Evolutionary conservation across 2,329 filamentous ascomycete species (phyloP).

Genomic region (Cladophialophora psammophila): DNA sequence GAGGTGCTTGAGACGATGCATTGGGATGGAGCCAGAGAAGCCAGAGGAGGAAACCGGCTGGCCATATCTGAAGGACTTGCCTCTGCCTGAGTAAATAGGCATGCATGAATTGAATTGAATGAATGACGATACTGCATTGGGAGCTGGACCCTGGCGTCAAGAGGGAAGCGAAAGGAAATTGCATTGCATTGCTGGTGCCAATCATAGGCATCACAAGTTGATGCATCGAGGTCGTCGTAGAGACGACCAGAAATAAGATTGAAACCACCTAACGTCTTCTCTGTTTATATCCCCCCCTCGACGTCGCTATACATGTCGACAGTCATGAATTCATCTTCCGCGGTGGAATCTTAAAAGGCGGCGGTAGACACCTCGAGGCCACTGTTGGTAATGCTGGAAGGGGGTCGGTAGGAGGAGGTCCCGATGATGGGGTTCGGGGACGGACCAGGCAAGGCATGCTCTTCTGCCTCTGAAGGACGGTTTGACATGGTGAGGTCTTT

Average conservation of each 20-base stretch:
- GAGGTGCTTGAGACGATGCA: constrained; percentile 55
- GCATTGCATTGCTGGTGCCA: constrained; percentile 9
- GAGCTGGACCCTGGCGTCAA: neutral
- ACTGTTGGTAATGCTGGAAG: constrained; percentile 31
- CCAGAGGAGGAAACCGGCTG: constrained; percentile 59
- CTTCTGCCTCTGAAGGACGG: constrained; percentile 21
- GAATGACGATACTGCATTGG: neutral
- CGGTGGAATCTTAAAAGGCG: neutral
- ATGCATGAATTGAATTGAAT: constrained; percentile 21
- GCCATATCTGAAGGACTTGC: constrained; percentile 55
- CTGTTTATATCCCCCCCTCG: neutral
- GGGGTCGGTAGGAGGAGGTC: constrained; percentile 33
- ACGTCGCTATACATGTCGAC: neutral
- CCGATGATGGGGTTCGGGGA: constrained; percentile 23
- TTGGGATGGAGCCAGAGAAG: constrained; percentile 58
- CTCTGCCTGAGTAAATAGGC: constrained; percentile 41
- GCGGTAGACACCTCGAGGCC: constrained; percentile 6
- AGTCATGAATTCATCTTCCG: neutral
- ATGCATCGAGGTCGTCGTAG: constrained; percentile 10
- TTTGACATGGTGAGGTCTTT: constrained; percentile 10
- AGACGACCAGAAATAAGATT: constrained; percentile 17
- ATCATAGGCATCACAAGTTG: constrained; percentile 11
- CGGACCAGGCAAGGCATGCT: constrained; percentile 31
- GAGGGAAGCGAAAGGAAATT: neutral
- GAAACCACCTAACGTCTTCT: constrained; percentile 3